Percentiles rank a stretch among this genome's conserved stretches.
phyloP scores from a whole-genome alignment of 129 eudicot genomes.

The Artemisia tridentata region DNA sequence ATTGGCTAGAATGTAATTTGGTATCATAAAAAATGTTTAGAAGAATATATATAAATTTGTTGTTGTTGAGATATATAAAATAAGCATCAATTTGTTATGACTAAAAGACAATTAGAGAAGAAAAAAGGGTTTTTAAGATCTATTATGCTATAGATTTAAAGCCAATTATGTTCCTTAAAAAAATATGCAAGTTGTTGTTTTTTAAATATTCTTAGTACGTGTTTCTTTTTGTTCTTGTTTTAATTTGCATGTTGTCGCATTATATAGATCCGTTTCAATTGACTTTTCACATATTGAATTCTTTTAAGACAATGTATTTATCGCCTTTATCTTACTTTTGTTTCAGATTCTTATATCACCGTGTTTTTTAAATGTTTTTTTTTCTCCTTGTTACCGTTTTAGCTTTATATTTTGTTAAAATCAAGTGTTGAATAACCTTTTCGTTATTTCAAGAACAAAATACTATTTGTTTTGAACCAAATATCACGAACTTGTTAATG shows the following conservation, averaged over 20 bases:
- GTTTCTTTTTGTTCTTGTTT: neutral
- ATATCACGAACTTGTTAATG: too few relatives aligned
- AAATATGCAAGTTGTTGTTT: constrained; percentile 14
- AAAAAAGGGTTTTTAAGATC: constrained; percentile 1
- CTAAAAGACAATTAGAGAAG: neutral
- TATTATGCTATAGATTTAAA: neutral
- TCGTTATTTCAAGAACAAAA: too few relatives aligned
- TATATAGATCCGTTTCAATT: neutral
- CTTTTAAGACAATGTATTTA: neutral
- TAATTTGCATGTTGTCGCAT: neutral
- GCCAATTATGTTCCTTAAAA: neutral
- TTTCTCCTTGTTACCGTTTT: too few relatives aligned
- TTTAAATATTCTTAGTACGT: constrained; percentile 7
- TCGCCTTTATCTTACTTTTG: neutral
- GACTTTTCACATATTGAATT: constrained; percentile 1
- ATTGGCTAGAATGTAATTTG: too few relatives aligned
- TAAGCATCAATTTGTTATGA: neutral
- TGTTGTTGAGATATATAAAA: neutral
- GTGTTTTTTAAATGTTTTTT: too few relatives aligned
- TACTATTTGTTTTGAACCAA: too few relatives aligned
- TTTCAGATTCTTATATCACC: neutral
- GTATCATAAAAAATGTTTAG: neutral
- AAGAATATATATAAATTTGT: neutral
- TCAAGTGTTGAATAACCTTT: too few relatives aligned
- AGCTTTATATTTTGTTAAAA: too few relatives aligned